phyloP scores from a whole-genome alignment of 2,329 filamentous ascomycete genomes.

The Curvularia verruculosa region DNA sequence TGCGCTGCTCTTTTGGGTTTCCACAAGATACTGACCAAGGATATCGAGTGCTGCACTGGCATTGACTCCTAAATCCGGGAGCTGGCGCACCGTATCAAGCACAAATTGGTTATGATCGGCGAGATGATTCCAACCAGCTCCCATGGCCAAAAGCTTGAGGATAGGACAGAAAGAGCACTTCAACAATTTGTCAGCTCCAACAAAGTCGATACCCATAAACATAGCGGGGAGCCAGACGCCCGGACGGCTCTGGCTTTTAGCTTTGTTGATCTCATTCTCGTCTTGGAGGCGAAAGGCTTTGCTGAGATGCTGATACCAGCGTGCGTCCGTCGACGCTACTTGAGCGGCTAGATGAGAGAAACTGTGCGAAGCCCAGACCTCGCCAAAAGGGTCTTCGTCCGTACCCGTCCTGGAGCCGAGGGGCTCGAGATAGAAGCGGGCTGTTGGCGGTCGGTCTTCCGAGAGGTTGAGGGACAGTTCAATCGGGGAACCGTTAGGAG shows the following conservation, averaged over 20 bases:
- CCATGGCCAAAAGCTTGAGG: not conserved
- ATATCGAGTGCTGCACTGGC: too few relatives aligned
- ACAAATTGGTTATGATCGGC: not conserved
- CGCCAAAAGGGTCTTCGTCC: not conserved
- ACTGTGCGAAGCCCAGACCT: not conserved
- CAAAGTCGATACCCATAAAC: not conserved
- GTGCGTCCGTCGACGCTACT: not conserved
- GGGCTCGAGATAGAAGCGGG: not conserved
- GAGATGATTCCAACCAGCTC: not conserved
- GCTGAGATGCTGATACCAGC: not conserved
- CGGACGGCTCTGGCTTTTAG: not conserved
- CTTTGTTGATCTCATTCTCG: not conserved
- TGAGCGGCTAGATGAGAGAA: not conserved
- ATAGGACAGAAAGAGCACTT: not conserved
- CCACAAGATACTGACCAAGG: too few relatives aligned
- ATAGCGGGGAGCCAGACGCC: not conserved
- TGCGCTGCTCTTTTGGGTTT: too few relatives aligned
- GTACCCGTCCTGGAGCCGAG: not conserved
- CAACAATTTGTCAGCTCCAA: not conserved
- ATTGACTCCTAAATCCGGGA: too few relatives aligned
- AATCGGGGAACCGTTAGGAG: not conserved
- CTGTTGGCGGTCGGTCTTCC: not conserved
- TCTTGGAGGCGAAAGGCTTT: not conserved
- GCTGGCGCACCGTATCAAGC: not conserved
- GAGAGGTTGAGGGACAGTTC: not conserved